Evolutionary conservation across 1,284 basidiomycete genomes (phyloP).

Genomic region (Salmacisia buchloeana): DNA sequence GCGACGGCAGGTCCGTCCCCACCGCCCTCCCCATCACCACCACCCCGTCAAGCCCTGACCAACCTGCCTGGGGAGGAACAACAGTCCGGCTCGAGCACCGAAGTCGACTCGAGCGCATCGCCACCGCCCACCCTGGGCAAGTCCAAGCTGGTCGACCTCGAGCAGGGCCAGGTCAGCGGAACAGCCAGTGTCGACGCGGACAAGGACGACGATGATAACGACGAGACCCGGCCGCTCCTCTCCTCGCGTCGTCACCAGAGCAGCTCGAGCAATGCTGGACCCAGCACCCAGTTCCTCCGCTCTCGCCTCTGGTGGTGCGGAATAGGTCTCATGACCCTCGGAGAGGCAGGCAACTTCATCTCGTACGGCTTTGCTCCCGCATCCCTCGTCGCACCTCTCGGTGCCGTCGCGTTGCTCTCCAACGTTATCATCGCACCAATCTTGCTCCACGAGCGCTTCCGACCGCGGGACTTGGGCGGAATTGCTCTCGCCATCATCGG

Average conservation of each 20-base stretch:
- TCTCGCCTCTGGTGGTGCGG: constrained; percentile 84
- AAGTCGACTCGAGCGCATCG: background rate
- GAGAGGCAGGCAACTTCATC: constrained; percentile 80
- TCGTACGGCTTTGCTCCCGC: constrained; percentile 82
- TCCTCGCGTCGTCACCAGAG: background rate
- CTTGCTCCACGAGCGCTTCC: constrained; percentile 57
- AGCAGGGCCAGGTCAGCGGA: background rate
- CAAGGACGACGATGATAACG: constrained; percentile 6
- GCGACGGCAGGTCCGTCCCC: background rate
- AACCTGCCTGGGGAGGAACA: too few species aligned
- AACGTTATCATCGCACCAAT: constrained; percentile 91
- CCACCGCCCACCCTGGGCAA: background rate
- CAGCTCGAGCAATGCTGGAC: background rate
- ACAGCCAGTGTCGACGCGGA: background rate
- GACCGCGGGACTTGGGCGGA: constrained; percentile 76
- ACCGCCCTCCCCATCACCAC: background rate
- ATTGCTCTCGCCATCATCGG: constrained; percentile 43
- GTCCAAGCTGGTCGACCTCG: background rate
- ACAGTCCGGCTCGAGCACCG: background rate
- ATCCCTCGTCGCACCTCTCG: constrained; percentile 87
- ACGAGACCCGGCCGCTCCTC: constrained; percentile 9
- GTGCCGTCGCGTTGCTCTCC: constrained; percentile 75
- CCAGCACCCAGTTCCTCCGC: constrained; percentile 35
- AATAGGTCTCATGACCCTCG: constrained; percentile 79
- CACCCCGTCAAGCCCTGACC: too few species aligned